Conservation (phyloP, 2,329 filamentous ascomycete genomes). For the Fusarium subglutinans region DNA sequence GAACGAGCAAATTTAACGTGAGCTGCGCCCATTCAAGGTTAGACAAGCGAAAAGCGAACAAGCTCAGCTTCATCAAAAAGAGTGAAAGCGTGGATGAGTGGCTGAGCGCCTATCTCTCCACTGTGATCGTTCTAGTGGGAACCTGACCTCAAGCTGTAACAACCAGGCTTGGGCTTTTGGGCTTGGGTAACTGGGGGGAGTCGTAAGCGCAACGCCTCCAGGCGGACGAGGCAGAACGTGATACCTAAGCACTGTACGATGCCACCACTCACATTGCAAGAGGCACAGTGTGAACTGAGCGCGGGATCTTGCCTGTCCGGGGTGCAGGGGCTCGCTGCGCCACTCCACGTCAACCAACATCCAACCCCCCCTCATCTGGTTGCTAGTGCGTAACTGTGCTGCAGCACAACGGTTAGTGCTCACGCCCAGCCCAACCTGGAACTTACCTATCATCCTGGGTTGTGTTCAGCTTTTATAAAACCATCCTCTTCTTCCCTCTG, state of each 20-base stretch:
- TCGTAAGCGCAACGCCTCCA: slow-evolving; percentile 37
- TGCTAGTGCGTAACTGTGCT: not conserved
- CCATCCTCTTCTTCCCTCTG: slow-evolving; percentile 21
- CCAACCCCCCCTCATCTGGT: slow-evolving; percentile 25
- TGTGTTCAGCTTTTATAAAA: slow-evolving; percentile 37
- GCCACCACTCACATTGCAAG: accelerated
- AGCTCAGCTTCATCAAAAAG: not conserved
- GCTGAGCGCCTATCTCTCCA: slow-evolving; percentile 20
- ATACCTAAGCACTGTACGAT: not conserved
- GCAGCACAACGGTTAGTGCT: slow-evolving; percentile 9
- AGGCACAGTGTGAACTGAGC: not conserved
- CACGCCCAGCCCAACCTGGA: slow-evolving; percentile 17
- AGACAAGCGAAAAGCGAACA: slow-evolving; percentile 12
- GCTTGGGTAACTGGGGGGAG: slow-evolving; percentile 5
- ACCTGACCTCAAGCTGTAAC: slow-evolving; percentile 34
- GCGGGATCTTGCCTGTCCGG: slow-evolving; percentile 15
- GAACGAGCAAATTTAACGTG: slow-evolving; percentile 11
- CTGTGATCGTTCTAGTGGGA: slow-evolving; percentile 27
- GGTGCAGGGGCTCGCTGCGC: slow-evolving; percentile 24
- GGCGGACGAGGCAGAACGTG: slow-evolving; percentile 24
- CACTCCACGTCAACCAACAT: slow-evolving; percentile 31
- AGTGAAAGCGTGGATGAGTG: slow-evolving; percentile 13
- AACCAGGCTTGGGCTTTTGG: slow-evolving; percentile 10
- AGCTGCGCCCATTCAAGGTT: slow-evolving; percentile 33
- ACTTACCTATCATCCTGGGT: not conserved